A percentile compares a stretch with the other conserved stretches of the same genome.
These are phyloP conservation scores for Alternaria gaisen DNA, from an alignment of 2,329 filamentous ascomycete genomes.

Conservation along the genomic window DNA sequence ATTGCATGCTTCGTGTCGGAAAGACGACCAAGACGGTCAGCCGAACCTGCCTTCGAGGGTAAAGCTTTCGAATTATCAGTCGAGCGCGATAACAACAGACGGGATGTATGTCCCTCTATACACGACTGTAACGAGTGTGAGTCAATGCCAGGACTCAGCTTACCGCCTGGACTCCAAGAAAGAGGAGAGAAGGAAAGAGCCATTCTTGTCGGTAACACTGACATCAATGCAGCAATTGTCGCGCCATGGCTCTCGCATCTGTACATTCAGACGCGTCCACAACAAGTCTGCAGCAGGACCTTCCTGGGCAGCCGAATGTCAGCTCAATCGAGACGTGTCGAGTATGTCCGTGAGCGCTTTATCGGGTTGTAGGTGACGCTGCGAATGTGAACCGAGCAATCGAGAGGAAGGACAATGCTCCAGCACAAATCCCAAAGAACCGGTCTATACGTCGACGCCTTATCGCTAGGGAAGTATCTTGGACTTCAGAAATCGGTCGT, in stretches of 20 bases:
- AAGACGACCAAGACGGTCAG: conserved; percentile 26
- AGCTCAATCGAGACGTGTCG: neutral
- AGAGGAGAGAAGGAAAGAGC: neutral
- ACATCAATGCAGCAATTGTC: neutral
- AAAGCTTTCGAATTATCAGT: neutral
- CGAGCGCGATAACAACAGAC: neutral
- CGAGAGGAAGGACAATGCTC: neutral
- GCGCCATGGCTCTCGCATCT: neutral
- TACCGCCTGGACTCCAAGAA: neutral
- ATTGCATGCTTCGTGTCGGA: conserved; percentile 41
- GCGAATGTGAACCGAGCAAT: neutral
- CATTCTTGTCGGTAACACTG: neutral
- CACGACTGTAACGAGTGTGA: neutral
- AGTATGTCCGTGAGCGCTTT: neutral
- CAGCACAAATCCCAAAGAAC: neutral
- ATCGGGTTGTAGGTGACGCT: neutral
- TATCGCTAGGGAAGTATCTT: neutral
- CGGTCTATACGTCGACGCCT: neutral
- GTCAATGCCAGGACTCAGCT: neutral
- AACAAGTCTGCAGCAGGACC: neutral
- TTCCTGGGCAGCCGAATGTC: neutral
- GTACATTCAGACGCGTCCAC: neutral
- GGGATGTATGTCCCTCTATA: neutral
- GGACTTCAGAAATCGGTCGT: neutral
- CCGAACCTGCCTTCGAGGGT: neutral